Conservation (phyloP, 2,329 filamentous ascomycete species). For the Trichoderma sp. region DNA sequence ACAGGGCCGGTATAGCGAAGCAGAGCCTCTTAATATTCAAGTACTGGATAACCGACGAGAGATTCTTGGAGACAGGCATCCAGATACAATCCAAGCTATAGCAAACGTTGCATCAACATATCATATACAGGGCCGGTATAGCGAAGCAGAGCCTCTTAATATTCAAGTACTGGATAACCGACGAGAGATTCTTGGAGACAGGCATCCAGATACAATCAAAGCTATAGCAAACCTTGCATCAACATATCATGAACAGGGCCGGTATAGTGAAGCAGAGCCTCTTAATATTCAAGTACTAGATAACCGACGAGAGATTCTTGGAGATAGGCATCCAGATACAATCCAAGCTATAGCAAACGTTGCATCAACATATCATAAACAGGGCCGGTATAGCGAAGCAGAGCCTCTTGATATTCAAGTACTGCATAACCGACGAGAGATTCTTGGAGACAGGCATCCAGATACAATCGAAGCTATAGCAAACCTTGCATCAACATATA, state of each 20-base stretch:
- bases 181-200: constrained; percentile 29
- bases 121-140: constrained; percentile 25
- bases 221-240: constrained; percentile 11
- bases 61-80: constrained; percentile 19
- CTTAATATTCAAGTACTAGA: constrained; percentile 23
- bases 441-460: constrained; percentile 31
- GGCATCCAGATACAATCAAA: constrained; percentile 25
- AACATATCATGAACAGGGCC: constrained; percentile 21
- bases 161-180: constrained; percentile 25
- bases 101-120: background rate
- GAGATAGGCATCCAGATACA: constrained; percentile 30
- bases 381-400: constrained; percentile 29
- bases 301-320: constrained; percentile 27
- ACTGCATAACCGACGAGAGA: constrained; percentile 24
- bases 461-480: constrained; percentile 20
- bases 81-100: background rate
- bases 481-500: background rate
- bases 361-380: background rate
- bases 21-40: background rate
- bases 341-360: constrained; percentile 1
- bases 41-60: background rate
- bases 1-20: background rate
- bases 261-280: constrained; percentile 28
- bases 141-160: constrained; percentile 26
- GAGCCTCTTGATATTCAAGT: constrained; percentile 24